phyloP scores from a whole-genome alignment of 257 asterid genomes.

The Paraleonurus japonicus region DNA sequence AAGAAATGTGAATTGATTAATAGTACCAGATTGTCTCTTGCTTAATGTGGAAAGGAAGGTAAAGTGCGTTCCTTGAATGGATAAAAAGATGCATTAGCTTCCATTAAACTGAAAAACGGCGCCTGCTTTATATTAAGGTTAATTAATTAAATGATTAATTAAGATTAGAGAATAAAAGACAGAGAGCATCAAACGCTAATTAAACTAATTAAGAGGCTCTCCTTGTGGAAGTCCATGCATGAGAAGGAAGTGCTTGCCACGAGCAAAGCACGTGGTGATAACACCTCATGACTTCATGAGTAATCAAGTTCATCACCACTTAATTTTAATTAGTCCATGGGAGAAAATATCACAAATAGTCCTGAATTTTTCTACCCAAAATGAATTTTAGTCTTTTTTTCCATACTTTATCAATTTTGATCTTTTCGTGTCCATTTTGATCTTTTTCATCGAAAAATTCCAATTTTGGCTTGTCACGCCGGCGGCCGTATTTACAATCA shows the following conservation, averaged over 20 bases:
- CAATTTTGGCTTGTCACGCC: no score
- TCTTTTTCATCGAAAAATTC: no score
- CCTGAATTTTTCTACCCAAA: no score
- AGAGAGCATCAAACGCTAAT: slow-evolving; percentile 17
- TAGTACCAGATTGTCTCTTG: slow-evolving; percentile 20
- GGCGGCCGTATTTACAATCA: no score
- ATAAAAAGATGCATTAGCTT: slow-evolving; percentile 19
- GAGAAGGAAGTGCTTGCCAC: slow-evolving; percentile 34
- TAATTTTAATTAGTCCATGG: no score
- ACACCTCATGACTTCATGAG: slow-evolving; percentile 11
- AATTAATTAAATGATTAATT: background rate
- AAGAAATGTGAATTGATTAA: background rate
- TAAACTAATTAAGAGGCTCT: slow-evolving; percentile 16
- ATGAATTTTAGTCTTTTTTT: no score
- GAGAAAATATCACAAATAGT: no score
- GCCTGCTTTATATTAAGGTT: slow-evolving; percentile 35
- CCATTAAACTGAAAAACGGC: slow-evolving; percentile 23
- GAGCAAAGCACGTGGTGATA: slow-evolving; percentile 29
- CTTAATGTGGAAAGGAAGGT: slow-evolving; percentile 33
- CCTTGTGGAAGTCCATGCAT: slow-evolving; percentile 19
- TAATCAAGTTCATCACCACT: background rate
- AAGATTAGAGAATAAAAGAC: slow-evolving; percentile 1
- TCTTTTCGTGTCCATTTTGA: no score
- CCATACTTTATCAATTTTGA: no score
- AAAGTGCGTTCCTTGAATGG: slow-evolving; percentile 25